A percentile compares a stretch with the other conserved stretches of the same genome.
These are phyloP conservation scores for Haematococcus sp. DNA, from an alignment of 139 green algal species.

Conservation along the genomic window DNA sequence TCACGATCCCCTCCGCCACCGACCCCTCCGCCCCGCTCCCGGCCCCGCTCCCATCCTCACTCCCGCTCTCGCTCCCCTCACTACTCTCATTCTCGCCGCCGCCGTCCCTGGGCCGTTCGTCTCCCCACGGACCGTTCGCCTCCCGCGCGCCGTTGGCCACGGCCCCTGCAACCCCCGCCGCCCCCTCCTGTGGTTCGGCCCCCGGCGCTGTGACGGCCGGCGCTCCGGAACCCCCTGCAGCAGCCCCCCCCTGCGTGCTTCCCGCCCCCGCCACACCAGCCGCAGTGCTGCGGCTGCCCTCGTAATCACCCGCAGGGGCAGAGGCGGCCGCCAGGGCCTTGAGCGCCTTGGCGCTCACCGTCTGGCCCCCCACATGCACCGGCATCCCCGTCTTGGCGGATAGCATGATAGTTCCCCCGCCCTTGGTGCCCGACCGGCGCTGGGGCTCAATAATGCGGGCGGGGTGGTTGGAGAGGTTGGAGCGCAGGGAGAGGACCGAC, in stretches of 20 bases:
- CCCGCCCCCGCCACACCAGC: background rate
- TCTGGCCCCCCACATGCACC: background rate
- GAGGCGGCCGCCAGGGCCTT: constrained; percentile 8
- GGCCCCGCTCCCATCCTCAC: background rate
- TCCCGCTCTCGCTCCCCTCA: background rate
- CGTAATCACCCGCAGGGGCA: no score
- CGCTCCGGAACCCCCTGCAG: no score
- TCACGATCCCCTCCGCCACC: constrained; percentile 6
- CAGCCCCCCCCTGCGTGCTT: background rate
- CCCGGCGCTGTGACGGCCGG: constrained; percentile 6
- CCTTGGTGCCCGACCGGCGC: constrained; percentile 17
- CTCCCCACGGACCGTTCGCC: background rate
- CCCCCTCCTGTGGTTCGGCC: background rate
- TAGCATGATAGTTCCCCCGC: constrained; percentile 38
- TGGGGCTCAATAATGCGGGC: constrained; percentile 54
- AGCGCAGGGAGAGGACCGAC: constrained; percentile 72
- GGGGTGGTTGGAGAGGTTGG: constrained; percentile 85
- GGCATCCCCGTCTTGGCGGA: constrained; percentile 60
- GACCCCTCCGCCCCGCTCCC: constrained; percentile 1
- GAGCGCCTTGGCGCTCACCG: background rate
- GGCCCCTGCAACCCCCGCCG: background rate
- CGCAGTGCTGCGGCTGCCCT: no score
- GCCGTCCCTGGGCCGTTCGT: constrained; percentile 11
- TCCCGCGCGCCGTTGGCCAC: background rate
- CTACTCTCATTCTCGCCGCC: constrained; percentile 11